These are phyloP conservation scores for Cladosporium phlei DNA, from an alignment of 2,329 filamentous ascomycete genomes.

Conservation along the genomic window DNA sequence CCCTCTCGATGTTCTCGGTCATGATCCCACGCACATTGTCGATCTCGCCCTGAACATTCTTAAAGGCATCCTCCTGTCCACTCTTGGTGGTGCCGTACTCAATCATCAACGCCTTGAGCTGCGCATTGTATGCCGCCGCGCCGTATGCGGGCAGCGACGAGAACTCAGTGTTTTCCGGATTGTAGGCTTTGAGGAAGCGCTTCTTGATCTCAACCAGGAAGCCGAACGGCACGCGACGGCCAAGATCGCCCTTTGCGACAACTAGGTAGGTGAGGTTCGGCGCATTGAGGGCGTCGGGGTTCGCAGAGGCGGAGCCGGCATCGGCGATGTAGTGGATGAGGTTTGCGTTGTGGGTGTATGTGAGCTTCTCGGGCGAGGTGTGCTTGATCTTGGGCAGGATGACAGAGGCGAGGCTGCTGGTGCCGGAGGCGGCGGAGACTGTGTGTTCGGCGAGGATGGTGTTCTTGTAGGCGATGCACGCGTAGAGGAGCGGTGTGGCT, in stretches of 20 bases:
- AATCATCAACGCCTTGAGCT: constrained; percentile 72
- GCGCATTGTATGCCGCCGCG: constrained; percentile 77
- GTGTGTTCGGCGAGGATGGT: constrained; percentile 94
- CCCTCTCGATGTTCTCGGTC: constrained; percentile 88
- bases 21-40: constrained; percentile 88
- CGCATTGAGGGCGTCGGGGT: constrained; percentile 35
- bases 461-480: constrained; percentile 88
- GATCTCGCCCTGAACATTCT: constrained; percentile 81
- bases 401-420: constrained; percentile 81
- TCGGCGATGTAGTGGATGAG: constrained; percentile 96
- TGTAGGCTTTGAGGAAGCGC: constrained; percentile 72
- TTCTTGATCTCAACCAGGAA: constrained; percentile 88
- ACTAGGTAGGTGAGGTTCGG: constrained; percentile 89
- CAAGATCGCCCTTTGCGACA: constrained; percentile 73
- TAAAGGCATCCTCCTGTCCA: constrained; percentile 73
- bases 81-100: constrained; percentile 76
- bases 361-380: constrained; percentile 74
- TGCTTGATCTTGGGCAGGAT: constrained; percentile 95
- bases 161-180: constrained; percentile 65
- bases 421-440: constrained; percentile 73
- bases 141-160: constrained; percentile 79
- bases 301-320: constrained; percentile 40
- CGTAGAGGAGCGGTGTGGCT: constrained; percentile 41
- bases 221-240: constrained; percentile 85
- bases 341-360: constrained; percentile 77